phyloP scores from a whole-genome alignment of 2,329 filamentous ascomycete genomes.

The Plectosphaerella sp. region DNA sequence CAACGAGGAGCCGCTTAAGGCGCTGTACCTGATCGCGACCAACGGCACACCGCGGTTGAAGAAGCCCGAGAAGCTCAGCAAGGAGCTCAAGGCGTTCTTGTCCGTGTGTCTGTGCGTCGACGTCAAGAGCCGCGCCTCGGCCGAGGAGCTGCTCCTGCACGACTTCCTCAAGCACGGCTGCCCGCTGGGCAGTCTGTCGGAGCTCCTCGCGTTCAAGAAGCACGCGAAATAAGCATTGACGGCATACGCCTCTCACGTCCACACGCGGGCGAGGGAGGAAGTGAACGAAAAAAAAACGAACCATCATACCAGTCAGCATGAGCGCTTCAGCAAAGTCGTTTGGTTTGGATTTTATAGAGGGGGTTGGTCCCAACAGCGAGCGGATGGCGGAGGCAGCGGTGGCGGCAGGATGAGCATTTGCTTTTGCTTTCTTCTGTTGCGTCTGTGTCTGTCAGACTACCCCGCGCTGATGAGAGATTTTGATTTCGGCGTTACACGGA shows the following conservation, averaged over 20 bases:
- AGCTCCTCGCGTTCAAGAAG: conserved; percentile 84
- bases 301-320: background rate
- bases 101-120: conserved; percentile 96
- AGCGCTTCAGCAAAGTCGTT: background rate
- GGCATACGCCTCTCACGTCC: background rate
- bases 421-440: background rate
- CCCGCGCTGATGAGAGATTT: too few species aligned
- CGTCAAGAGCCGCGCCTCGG: conserved; percentile 88
- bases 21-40: conserved; percentile 93
- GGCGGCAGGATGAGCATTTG: background rate
- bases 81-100: conserved; percentile 95
- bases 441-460: too few species aligned
- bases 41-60: conserved; percentile 96
- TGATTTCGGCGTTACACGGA: background rate
- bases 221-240: conserved; percentile 50
- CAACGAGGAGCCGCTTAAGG: conserved; percentile 96
- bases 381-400: background rate
- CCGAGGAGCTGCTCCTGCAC: conserved; percentile 82
- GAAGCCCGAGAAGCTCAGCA: conserved; percentile 96
- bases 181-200: conserved; percentile 74
- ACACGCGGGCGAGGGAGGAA: background rate
- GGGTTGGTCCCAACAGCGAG: background rate
- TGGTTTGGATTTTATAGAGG: conserved; percentile 1
- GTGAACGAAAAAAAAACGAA: background rate
- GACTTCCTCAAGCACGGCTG: conserved; percentile 95